Percentiles rank a stretch among this genome's conserved stretches.
These are phyloP conservation scores for Sanguinoderma infundibulare DNA, from an alignment of 1,284 basidiomycete species.

Conservation along the genomic window DNA sequence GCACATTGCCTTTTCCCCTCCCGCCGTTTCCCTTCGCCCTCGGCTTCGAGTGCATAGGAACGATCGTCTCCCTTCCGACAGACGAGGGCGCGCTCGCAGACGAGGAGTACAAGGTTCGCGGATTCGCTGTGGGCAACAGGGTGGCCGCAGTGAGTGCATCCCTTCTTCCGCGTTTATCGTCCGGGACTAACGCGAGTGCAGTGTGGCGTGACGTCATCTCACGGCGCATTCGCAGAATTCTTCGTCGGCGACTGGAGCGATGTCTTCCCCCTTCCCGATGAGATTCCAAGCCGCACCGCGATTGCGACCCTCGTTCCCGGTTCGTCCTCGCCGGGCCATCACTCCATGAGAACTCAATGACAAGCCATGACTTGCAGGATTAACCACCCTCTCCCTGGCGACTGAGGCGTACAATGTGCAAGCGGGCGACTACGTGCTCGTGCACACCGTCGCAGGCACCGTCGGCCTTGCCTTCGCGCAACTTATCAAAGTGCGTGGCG, in stretches of 20 bases:
- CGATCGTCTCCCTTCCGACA: not conserved
- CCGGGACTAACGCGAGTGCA: not conserved
- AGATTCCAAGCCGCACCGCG: not conserved
- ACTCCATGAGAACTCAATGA: no score
- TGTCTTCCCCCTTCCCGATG: not conserved
- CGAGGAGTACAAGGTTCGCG: not conserved
- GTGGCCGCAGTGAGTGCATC: not conserved
- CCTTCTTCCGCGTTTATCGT: not conserved
- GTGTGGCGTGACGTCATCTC: no score
- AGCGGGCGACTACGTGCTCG: conserved; percentile 72
- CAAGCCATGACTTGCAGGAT: conserved; percentile 39
- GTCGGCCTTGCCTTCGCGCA: conserved; percentile 69
- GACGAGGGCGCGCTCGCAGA: not conserved
- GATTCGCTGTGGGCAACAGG: not conserved
- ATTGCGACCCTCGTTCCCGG: not conserved
- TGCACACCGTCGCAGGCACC: conserved; percentile 93
- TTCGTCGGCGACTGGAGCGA: not conserved
- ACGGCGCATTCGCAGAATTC: not conserved
- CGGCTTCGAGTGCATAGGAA: not conserved
- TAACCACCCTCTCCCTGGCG: conserved; percentile 83
- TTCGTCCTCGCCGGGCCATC: not conserved
- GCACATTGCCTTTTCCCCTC: not conserved
- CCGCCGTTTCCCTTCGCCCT: not conserved
- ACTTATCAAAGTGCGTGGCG: conserved; percentile 72
- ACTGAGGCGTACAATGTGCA: conserved; percentile 88